phyloP scores from a whole-genome alignment of 2,329 filamentous ascomycete species.

The Camptophora hylomeconis region DNA sequence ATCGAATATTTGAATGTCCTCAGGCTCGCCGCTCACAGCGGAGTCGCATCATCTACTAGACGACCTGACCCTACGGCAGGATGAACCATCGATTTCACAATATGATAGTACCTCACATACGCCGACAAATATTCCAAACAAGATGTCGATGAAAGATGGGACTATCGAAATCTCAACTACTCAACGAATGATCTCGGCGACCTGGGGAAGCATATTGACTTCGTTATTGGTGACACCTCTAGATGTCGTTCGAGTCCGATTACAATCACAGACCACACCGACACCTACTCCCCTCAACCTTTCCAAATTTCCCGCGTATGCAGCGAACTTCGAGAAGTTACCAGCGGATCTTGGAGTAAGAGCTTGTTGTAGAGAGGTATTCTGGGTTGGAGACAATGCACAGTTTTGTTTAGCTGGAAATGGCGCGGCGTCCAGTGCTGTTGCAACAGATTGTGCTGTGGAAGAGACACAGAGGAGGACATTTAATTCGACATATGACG shows the following conservation, averaged over 20 bases:
- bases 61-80: no score
- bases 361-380: constrained; percentile 90
- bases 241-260: constrained; percentile 87
- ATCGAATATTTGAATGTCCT: no score
- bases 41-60: no score
- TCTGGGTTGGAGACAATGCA: constrained; percentile 79
- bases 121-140: no score
- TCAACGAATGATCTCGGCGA: constrained; percentile 92
- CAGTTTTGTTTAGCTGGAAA: constrained; percentile 64
- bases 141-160: no score
- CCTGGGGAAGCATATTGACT: constrained; percentile 78
- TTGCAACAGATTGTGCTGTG: constrained; percentile 61
- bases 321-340: constrained; percentile 48
- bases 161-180: constrained; percentile 60
- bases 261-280: constrained; percentile 65
- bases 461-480: constrained; percentile 73
- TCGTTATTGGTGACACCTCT: constrained; percentile 86
- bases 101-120: no score
- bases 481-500: constrained; percentile 85
- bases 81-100: no score
- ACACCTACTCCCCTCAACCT: constrained; percentile 39
- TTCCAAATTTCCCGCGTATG: constrained; percentile 43
- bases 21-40: no score
- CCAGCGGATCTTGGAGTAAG: constrained; percentile 83
- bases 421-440: constrained; percentile 21